Percentiles rank a stretch among this genome's conserved stretches.
These are phyloP conservation scores for Pachysolen tannophilus DNA, from an alignment of 805 yeast genomes.

Conservation along the genomic window DNA sequence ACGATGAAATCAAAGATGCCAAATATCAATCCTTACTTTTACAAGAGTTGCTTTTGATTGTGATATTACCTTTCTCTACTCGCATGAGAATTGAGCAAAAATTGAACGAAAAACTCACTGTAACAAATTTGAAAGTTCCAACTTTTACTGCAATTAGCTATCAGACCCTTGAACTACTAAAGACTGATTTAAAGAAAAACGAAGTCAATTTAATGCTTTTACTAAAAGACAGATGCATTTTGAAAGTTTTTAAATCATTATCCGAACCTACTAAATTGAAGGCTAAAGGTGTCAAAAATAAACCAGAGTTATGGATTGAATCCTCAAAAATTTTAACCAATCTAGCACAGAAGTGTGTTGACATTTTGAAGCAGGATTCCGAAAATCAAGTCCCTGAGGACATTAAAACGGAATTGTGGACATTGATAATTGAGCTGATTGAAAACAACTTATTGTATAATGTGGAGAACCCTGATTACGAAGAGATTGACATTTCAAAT, in stretches of 20 bases:
- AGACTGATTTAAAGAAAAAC: conserved; percentile 21
- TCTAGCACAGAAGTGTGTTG: conserved; percentile 25
- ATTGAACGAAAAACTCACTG: conserved; percentile 16
- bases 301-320: conserved; percentile 44
- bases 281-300: conserved; percentile 25
- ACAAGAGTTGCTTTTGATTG: conserved; percentile 44
- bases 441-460: conserved; percentile 30
- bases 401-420: conserved; percentile 25
- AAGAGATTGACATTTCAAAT: conserved; percentile 35
- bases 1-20: too few species aligned
- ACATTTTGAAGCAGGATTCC: conserved; percentile 10
- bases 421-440: conserved; percentile 31
- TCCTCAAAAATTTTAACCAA: conserved; percentile 33
- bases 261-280: conserved; percentile 43
- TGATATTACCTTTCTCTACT: conserved; percentile 54
- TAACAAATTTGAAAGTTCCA: conserved; percentile 36
- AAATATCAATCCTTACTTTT: conserved; percentile 28
- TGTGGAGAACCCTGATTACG: conserved; percentile 24
- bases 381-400: conserved; percentile 10
- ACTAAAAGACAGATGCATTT: conserved; percentile 35
- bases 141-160: conserved; percentile 56
- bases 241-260: conserved; percentile 39
- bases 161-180: conserved; percentile 33
- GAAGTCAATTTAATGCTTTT: conserved; percentile 24
- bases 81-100: conserved; percentile 47